Evolutionary conservation across 805 yeast species (phyloP).

Genomic region (Suhomyces tanzawaensis): DNA sequence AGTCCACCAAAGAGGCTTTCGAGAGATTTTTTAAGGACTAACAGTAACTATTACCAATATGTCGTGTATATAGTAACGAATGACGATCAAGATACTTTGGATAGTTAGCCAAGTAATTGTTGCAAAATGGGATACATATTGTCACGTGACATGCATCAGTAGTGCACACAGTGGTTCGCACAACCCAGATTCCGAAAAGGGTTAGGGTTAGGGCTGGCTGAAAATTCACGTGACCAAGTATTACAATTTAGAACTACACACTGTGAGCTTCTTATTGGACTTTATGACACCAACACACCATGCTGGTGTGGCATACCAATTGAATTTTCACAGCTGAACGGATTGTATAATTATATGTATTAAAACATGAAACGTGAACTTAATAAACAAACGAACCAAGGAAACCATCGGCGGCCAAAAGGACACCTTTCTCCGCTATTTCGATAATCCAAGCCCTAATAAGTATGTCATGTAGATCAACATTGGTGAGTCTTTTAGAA

Average conservation of each 20-base stretch:
- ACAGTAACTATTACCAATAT: not conserved
- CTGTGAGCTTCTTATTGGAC: not conserved
- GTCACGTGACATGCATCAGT: conserved; percentile 1
- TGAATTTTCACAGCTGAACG: no score
- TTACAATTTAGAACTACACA: not conserved
- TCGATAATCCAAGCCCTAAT: not conserved
- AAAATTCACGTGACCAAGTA: conserved; percentile 4
- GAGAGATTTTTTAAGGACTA: conserved; percentile 11
- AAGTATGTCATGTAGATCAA: not conserved
- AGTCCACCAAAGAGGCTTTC: conserved; percentile 18
- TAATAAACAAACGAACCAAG: conserved; percentile 2
- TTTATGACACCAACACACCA: not conserved
- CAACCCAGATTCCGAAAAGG: conserved; percentile 8
- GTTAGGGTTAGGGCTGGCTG: conserved; percentile 12
- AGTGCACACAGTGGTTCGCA: not conserved
- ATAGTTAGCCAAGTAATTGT: not conserved
- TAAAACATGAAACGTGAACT: conserved; percentile 9
- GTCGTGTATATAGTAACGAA: not conserved
- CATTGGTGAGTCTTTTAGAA: conserved; percentile 1
- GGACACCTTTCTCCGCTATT: not conserved
- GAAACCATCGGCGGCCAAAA: not conserved
- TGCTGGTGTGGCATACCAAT: no score
- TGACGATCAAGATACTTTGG: not conserved
- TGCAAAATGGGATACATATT: not conserved
- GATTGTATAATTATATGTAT: conserved; percentile 10